Base-by-base conservation (phyloP, 2,329 filamentous ascomycete species). In the Cladorrhinum sp. region DNA sequence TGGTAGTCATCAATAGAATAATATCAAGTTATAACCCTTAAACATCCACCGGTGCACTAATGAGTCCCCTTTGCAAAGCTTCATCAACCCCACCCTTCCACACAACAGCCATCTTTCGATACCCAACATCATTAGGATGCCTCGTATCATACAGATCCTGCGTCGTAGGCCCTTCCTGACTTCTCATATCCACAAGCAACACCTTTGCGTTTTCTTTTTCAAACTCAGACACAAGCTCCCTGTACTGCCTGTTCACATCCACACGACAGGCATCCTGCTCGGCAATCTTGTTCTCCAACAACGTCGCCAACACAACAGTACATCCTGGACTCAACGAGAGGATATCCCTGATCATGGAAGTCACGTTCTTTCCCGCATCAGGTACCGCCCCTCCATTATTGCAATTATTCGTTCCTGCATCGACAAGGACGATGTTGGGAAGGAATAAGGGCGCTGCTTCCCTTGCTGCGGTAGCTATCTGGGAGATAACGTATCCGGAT, bases 361-460 rank as follows among this genome's bases (percentile, higher is more conserved):
- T 61, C 20, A 70, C 63, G 23, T 64, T 64, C 18, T 56, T 41
- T 9, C 62, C 66, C 7, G 66, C 67, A 51, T 66, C 62, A 4
- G 64, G 59, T 2, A 70, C 62, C 0, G 54, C 50, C 7, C 61
- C 62, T 22, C 65, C 66, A 18, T 57, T 29, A 55, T 67, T 66
- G 60, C 67, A 69, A 58, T 70, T 66, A 45, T 70, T 70, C 12
- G 68, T 65, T 22, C 68, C 68, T 1, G 66, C 61, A 51, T 65
- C 64, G 38, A 69, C 22, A 16, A 68, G 61, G 13, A 66, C 64
- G 10, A 69, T 25, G 58, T 69, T 67, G 7, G 66, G 67, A 23
- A 63, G 51, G 48, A 67, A 64, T 41, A 32, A 50, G 9, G 67
- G 66, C 9, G 65, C 50, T 1, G 61, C 59, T 10, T 10, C 48